Percentiles rank a stretch among this genome's conserved stretches.
Conservation (phyloP, 371 early-diverging fungal genomes). For the Chytridium lagenaria region DNA sequence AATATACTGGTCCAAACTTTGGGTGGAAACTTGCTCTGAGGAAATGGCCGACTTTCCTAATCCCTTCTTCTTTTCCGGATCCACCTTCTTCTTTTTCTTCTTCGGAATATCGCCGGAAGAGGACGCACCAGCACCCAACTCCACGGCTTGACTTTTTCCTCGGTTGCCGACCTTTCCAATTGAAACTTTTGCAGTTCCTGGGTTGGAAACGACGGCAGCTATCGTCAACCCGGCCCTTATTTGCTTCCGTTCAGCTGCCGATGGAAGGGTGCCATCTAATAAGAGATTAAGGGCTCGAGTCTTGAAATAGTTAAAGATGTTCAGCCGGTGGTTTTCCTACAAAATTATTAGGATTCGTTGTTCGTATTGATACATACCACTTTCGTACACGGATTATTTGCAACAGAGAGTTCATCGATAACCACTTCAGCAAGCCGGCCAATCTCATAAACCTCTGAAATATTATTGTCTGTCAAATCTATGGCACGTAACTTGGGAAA, state of each 20-base stretch:
- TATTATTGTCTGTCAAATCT: slow-evolving; percentile 45
- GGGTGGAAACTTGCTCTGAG: neutral
- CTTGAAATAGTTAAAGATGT: slow-evolving; percentile 51
- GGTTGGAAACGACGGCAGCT: slow-evolving; percentile 19
- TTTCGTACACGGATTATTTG: slow-evolving; percentile 42
- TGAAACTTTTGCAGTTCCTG: neutral
- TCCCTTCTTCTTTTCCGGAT: slow-evolving; percentile 20
- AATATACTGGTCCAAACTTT: neutral
- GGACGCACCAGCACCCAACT: slow-evolving; percentile 1
- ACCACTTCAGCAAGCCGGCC: slow-evolving; percentile 34
- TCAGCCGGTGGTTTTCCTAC: slow-evolving; percentile 40
- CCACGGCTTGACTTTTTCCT: slow-evolving; percentile 7
- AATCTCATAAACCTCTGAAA: slow-evolving; percentile 47
- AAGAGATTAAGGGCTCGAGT: slow-evolving; percentile 32
- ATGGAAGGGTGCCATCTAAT: slow-evolving; percentile 42
- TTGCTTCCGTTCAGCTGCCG: slow-evolving; percentile 37
- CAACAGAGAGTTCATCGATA: slow-evolving; percentile 36
- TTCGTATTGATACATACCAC: slow-evolving; percentile 25
- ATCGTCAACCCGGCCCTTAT: slow-evolving; percentile 40
- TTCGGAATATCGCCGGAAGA: neutral
- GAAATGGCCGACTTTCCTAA: neutral
- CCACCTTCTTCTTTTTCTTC: slow-evolving; percentile 11
- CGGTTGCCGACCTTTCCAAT: neutral
- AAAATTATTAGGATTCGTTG: neutral
- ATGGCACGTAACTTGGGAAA: slow-evolving; percentile 31